A percentile compares a stretch with the other conserved stretches of the same genome.
Conservation (phyloP, 2,329 filamentous ascomycete species). For the Sclerotiophoma versabilis region DNA sequence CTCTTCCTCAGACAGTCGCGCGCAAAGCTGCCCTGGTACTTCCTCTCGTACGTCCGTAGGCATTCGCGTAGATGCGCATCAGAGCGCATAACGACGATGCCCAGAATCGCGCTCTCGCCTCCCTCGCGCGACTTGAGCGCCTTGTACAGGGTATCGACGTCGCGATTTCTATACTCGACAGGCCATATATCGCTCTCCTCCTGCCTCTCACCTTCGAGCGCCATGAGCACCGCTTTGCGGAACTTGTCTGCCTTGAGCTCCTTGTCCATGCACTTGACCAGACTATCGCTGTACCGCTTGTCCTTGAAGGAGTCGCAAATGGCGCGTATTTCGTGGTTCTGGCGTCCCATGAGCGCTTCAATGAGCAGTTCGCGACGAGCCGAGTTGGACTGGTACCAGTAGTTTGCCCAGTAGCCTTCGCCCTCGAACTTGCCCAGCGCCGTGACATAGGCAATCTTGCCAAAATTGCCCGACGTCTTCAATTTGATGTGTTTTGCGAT, state of each 20-base stretch:
- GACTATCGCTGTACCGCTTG: constrained; percentile 85
- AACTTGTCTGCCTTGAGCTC: constrained; percentile 98
- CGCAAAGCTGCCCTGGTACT: constrained; percentile 82
- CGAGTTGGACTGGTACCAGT: constrained; percentile 91
- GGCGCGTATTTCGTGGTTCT: constrained; percentile 81
- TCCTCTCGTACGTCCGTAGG: constrained; percentile 75
- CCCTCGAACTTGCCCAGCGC: constrained; percentile 90
- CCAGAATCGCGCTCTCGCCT: constrained; percentile 86
- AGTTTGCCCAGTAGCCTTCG: constrained; percentile 98
- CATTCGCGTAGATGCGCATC: constrained; percentile 84
- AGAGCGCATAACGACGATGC: constrained; percentile 80
- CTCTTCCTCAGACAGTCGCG: constrained; percentile 87
- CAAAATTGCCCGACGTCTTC: constrained; percentile 78
- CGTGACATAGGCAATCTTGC: constrained; percentile 90
- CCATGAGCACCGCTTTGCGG: constrained; percentile 83
- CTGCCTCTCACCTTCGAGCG: constrained; percentile 82
- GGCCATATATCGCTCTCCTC: constrained; percentile 73
- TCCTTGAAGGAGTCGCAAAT: constrained; percentile 92
- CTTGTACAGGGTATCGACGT: constrained; percentile 75
- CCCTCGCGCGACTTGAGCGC: constrained; percentile 75
- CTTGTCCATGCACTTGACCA: constrained; percentile 85
- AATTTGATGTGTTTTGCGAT: constrained; percentile 86
- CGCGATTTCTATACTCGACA: constrained; percentile 65
- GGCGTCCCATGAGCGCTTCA: constrained; percentile 88
- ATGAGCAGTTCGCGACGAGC: constrained; percentile 88